Evolutionary conservation across 2,329 filamentous ascomycete genomes (phyloP).

Genomic region (Simplicillium sp.): DNA sequence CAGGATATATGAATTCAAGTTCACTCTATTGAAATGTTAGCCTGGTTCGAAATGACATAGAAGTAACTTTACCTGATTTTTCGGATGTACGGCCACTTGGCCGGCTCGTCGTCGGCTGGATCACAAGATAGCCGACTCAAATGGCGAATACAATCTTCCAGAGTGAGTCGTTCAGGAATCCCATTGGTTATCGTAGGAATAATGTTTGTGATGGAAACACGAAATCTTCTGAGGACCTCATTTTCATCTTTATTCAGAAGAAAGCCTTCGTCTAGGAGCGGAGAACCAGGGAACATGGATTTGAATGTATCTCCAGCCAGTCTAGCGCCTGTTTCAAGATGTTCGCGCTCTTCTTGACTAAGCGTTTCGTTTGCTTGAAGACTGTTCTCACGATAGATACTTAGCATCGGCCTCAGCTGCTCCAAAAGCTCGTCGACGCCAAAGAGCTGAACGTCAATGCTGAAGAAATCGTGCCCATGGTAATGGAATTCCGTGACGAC

Average conservation of each 20-base stretch:
- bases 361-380: conserved; percentile 11
- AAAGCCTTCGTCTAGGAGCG: conserved; percentile 10
- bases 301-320: conserved; percentile 26
- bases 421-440: conserved; percentile 17
- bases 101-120: conserved; percentile 7
- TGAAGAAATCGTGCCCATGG: conserved; percentile 20
- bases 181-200: no score
- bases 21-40: no score
- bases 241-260: conserved; percentile 9
- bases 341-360: conserved; percentile 13
- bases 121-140: no score
- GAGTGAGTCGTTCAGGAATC: no score
- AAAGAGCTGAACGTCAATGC: conserved; percentile 24
- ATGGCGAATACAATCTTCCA: no score
- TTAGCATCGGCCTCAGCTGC: conserved; percentile 25
- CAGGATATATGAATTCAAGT: conserved; percentile 32
- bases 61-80: conserved; percentile 35
- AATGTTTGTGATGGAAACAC: no score
- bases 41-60: no score
- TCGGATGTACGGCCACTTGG: conserved; percentile 33
- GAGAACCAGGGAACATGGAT: conserved; percentile 21
- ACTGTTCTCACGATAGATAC: conserved; percentile 25
- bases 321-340: conserved; percentile 17
- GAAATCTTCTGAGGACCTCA: conserved; percentile 3
- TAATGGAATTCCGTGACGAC: conserved; percentile 36